A percentile compares a stretch with the other conserved stretches of the same genome.
Conservation (phyloP, 768 basidiomycete genomes). For the Kwoniella sp. region DNA sequence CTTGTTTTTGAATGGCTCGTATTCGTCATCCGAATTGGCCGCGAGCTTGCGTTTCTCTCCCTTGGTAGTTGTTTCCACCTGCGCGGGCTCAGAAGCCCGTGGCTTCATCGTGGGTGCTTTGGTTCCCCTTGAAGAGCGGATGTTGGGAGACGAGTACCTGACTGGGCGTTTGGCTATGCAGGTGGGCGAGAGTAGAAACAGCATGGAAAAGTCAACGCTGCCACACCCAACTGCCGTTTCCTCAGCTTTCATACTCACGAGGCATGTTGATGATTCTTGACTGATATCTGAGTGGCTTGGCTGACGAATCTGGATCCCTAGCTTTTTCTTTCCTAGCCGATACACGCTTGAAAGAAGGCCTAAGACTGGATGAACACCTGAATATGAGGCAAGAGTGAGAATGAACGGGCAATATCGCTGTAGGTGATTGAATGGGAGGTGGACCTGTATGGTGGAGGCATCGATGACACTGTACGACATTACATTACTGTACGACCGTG, state of each 20-base stretch:
- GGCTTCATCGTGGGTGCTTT: not conserved
- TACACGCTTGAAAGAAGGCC: too few species aligned
- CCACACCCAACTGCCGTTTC: too few species aligned
- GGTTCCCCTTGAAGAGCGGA: not conserved
- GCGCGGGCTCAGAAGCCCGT: conserved; percentile 7
- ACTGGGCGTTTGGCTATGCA: conserved; percentile 6
- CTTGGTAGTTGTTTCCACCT: not conserved
- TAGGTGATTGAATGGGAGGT: not conserved
- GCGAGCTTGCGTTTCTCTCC: not conserved
- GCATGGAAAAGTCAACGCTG: too few species aligned
- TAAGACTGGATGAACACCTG: too few species aligned
- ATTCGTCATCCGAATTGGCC: not conserved
- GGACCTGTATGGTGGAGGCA: conserved; percentile 1
- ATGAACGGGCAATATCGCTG: too few species aligned
- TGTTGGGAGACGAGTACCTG: conserved; percentile 3
- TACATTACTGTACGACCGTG: not conserved
- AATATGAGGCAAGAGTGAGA: too few species aligned
- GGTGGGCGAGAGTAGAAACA: too few species aligned
- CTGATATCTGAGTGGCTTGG: too few species aligned
- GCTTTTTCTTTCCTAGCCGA: too few species aligned
- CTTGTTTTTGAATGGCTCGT: not conserved
- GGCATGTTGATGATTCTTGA: too few species aligned
- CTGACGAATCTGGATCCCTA: too few species aligned
- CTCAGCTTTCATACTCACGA: too few species aligned
- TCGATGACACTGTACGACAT: not conserved